These are phyloP conservation scores for Mangifera indica DNA, from an alignment of 345 rosid genomes.

Conservation along the genomic window DNA sequence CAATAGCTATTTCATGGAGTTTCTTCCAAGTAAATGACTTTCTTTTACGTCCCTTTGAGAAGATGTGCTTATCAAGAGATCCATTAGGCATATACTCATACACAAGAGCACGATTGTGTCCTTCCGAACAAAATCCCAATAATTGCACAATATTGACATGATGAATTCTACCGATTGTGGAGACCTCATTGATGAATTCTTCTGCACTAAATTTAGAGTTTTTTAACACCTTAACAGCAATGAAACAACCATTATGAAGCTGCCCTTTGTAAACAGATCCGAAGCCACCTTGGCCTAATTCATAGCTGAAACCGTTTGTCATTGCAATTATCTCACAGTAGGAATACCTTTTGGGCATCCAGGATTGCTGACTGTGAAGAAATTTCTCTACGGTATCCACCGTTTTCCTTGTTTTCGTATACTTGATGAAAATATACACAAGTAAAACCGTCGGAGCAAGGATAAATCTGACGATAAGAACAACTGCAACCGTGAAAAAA, in stretches of 20 bases:
- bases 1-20: constrained; percentile 24
- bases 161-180: constrained; percentile 14
- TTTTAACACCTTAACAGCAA: constrained; percentile 14
- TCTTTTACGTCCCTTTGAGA: background rate
- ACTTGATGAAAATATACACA: background rate
- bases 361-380: background rate
- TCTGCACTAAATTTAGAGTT: constrained; percentile 13
- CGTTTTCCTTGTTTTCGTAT: background rate
- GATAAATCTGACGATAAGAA: background rate
- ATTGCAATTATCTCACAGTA: background rate
- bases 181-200: constrained; percentile 26
- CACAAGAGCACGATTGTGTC: background rate
- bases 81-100: constrained; percentile 19
- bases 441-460: background rate
- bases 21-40: constrained; percentile 11
- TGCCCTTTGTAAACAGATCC: constrained; percentile 4
- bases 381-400: background rate
- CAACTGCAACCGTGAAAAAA: background rate
- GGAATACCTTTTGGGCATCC: constrained; percentile 10
- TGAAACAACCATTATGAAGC: background rate
- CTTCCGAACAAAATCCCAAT: constrained; percentile 12
- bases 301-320: constrained; percentile 1
- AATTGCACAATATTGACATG: constrained; percentile 8
- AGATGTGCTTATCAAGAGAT: constrained; percentile 21
- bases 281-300: background rate